Evolutionary conservation across 2,329 filamentous ascomycete genomes (phyloP).

Genomic region (Clonostachys sp.): DNA sequence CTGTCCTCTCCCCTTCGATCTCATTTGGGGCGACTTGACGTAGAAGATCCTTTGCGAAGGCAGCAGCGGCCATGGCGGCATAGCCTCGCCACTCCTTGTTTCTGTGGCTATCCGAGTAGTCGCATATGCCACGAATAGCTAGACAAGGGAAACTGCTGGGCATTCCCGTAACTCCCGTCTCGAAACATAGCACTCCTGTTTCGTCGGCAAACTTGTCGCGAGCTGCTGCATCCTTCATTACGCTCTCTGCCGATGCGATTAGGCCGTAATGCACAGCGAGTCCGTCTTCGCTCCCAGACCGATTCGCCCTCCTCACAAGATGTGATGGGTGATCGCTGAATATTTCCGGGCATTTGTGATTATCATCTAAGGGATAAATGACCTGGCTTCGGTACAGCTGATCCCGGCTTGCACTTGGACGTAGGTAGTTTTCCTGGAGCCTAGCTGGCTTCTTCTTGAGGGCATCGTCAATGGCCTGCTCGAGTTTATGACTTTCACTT

Average conservation of each 20-base stretch:
- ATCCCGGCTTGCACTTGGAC: neutral
- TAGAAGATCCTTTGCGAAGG: constrained; percentile 13
- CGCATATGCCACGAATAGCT: constrained; percentile 22
- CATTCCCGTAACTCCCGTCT: constrained; percentile 3
- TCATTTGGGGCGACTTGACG: neutral
- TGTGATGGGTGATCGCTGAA: no score
- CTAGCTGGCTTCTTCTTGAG: neutral
- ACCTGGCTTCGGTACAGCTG: neutral
- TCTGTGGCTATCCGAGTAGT: constrained; percentile 23
- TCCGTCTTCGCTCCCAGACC: neutral
- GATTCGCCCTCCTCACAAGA: neutral
- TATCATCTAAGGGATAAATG: no score
- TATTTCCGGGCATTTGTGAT: no score
- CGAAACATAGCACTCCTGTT: constrained; percentile 1
- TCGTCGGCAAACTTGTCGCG: neutral
- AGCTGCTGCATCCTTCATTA: constrained; percentile 1
- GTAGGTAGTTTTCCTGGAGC: neutral
- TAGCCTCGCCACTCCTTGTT: constrained; percentile 18
- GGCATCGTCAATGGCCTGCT: neutral
- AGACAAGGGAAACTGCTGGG: constrained; percentile 15
- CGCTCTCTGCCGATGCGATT: constrained; percentile 6
- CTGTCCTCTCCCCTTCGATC: neutral
- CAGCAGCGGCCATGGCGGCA: constrained; percentile 15
- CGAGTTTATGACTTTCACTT: neutral
- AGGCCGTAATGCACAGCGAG: constrained; percentile 3